Evolutionary conservation across 2,329 filamentous ascomycete species (phyloP), one percentile per base, ranked within the genome.

Genomic region (Bipolaris victoriae): DNA sequence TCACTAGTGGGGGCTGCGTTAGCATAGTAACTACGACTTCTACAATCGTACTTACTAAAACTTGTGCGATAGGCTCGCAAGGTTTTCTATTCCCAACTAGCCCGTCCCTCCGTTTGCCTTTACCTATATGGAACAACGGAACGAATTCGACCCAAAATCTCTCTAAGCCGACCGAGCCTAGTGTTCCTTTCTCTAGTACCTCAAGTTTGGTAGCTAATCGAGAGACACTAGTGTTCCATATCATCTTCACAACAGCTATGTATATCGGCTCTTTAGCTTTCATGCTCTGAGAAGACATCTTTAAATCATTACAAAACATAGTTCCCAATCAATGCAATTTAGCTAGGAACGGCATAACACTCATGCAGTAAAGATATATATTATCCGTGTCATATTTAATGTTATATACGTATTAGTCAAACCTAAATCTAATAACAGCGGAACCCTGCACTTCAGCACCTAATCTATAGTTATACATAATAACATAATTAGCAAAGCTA

Each of bases 101-200:
- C 52, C 52, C 16, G 41, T 57, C 46, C 40, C 41, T 61, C 33
- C 29, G n/a, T 45, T 53, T 59, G 22, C 24, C 49, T 35, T 15
- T 54, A 52, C 56, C 46, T 15, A 46, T 40, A 37, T 59, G 16
- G 55, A n/a, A 51, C 29, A 61, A 61, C 46, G 13, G 49, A 49
- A 61, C 49, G 2, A 52, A 61, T 54, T 26, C 36, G 15, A 61
- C 35, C 7, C 35, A 35, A 31, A 61, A 51, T 43, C 49, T 54
- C 33, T 59, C 39, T 20, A 22, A 45, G 40, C 55, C 55, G 33
- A 54, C 49, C 18, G 18, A 49, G 22, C 52, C 49, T 35, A 49
- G 31, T 3, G 24, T 56, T 48, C 45, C 49, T 54, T 60, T 53
- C 24, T 57, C 58, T 18, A 22, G 33, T 36, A 49, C 24, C 16